phyloP scores from a whole-genome alignment of 1,284 basidiomycete species.

The Sporisorium exsertum region DNA sequence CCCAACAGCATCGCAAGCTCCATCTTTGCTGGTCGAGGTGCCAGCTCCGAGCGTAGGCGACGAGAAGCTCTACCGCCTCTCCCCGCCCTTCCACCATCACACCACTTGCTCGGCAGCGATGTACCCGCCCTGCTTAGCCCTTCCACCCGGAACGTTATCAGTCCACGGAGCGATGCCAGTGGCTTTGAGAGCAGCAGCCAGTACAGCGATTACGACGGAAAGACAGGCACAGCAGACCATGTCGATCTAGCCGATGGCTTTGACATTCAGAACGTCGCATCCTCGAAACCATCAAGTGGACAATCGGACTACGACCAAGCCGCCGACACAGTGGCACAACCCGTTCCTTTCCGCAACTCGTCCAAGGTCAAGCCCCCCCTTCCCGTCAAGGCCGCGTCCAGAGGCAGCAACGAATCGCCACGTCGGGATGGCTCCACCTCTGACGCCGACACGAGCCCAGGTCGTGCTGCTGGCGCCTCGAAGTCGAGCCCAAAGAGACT shows the following conservation, averaged over 20 bases:
- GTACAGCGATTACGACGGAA: slow-evolving; percentile 33
- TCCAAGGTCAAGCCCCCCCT: slow-evolving; percentile 27
- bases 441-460: slow-evolving; percentile 4
- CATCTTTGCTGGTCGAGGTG: slow-evolving; percentile 58
- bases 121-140: slow-evolving; percentile 26
- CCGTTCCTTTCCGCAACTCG: slow-evolving; percentile 26
- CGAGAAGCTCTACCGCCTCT: slow-evolving; percentile 48
- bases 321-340: not conserved
- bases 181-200: slow-evolving; percentile 45
- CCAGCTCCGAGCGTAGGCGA: slow-evolving; percentile 24
- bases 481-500: slow-evolving; percentile 21
- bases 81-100: slow-evolving; percentile 18
- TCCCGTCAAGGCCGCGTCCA: slow-evolving; percentile 31
- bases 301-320: not conserved
- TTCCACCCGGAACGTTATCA: slow-evolving; percentile 25
- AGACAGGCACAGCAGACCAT: not conserved
- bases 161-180: slow-evolving; percentile 36
- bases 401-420: slow-evolving; percentile 34
- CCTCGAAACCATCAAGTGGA: not conserved
- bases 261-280: slow-evolving; percentile 14
- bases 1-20: slow-evolving; percentile 54
- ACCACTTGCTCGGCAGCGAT: slow-evolving; percentile 18
- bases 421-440: slow-evolving; percentile 11
- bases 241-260: slow-evolving; percentile 20
- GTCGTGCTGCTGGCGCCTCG: not conserved